Conservation (phyloP, 371 early-diverging fungal species). For the Mucor circinelloides region DNA sequence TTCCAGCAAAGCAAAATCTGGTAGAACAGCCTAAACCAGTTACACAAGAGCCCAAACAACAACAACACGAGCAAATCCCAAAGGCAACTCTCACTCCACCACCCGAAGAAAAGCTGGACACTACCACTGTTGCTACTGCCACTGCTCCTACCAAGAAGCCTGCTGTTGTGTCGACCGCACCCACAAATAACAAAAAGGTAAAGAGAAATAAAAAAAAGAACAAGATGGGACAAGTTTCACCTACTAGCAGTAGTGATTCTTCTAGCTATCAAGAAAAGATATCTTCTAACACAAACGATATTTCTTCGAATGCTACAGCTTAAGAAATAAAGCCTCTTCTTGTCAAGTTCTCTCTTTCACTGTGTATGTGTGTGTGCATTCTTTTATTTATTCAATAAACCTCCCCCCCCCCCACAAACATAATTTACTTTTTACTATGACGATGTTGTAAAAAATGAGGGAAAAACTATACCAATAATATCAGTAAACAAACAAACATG, state of each 20-base stretch:
- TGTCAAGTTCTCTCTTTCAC: neutral
- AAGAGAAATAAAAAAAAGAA: conserved; percentile 5
- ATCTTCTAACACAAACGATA: neutral
- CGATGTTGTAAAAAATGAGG: conserved; percentile 23
- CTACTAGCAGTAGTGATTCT: conserved; percentile 6
- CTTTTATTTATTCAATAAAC: neutral
- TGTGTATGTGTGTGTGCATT: neutral
- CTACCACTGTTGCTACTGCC: neutral
- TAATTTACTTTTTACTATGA: conserved; percentile 11
- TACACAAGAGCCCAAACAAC: neutral
- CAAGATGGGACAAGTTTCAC: neutral
- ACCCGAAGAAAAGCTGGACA: conserved; percentile 11
- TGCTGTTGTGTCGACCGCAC: neutral
- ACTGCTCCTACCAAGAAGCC: neutral
- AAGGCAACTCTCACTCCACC: conserved; percentile 17
- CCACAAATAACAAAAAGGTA: conserved; percentile 10
- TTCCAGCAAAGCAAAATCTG: neutral
- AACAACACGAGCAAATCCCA: conserved; percentile 10
- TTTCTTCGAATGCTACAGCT: neutral
- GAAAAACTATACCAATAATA: conserved; percentile 9
- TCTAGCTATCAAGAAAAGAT: neutral
- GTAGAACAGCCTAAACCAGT: neutral
- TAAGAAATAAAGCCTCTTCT: neutral
- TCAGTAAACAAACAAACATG: neutral
- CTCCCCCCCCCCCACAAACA: too few species aligned